Percentiles rank a stretch among this genome's conserved stretches.
phyloP scores from a whole-genome alignment of 768 basidiomycete species.

The Kwoniella bestiolae region DNA sequence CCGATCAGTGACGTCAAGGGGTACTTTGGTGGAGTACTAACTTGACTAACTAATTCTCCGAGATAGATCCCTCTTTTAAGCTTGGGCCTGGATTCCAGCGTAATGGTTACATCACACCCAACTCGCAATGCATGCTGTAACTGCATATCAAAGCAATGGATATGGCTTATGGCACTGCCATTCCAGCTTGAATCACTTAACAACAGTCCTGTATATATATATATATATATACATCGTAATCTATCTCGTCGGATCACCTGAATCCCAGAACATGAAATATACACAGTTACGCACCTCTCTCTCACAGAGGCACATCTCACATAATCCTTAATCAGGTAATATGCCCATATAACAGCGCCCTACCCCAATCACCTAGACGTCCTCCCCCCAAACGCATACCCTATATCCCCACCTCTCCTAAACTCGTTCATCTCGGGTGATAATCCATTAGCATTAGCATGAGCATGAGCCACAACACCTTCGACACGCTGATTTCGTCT shows the following conservation, averaged over 20 bases:
- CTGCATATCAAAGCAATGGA: too few relatives aligned
- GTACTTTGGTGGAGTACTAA: background rate
- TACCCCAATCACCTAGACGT: background rate
- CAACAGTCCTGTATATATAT: too few relatives aligned
- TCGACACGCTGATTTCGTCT: conserved; percentile 63
- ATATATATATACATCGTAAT: background rate
- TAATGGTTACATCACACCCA: background rate
- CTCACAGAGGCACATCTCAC: too few relatives aligned
- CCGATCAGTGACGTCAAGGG: background rate
- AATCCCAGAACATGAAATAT: background rate
- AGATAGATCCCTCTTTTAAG: background rate
- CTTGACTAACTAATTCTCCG: background rate
- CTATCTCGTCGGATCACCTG: background rate
- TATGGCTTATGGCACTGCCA: background rate
- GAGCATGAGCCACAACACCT: conserved; percentile 50
- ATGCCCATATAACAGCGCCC: too few relatives aligned
- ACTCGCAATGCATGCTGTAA: too few relatives aligned
- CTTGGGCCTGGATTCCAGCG: background rate
- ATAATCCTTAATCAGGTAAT: too few relatives aligned
- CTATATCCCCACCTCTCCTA: conserved; percentile 2
- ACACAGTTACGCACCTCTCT: too few relatives aligned
- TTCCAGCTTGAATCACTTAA: too few relatives aligned
- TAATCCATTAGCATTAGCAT: conserved; percentile 32
- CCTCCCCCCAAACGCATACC: conserved; percentile 11
- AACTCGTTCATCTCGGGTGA: conserved; percentile 13